These are phyloP conservation scores for Delonix regia DNA, from an alignment of 306 rosid species.

Conservation along the genomic window DNA sequence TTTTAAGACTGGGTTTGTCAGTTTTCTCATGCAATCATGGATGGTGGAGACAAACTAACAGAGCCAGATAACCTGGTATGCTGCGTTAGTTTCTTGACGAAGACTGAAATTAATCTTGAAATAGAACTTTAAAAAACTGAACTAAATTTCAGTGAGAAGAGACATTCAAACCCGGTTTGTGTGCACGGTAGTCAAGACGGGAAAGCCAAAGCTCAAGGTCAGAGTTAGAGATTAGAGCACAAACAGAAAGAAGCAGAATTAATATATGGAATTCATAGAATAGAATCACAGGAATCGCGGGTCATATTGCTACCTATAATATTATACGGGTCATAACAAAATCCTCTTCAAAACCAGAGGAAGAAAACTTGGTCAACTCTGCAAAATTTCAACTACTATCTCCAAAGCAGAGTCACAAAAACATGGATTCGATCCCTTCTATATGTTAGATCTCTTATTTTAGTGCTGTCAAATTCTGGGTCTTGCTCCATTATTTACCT, in stretches of 20 bases:
- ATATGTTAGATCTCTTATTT: constrained; percentile 10
- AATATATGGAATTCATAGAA: constrained; percentile 15
- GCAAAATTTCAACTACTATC: constrained; percentile 38
- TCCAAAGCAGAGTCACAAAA: constrained; percentile 29
- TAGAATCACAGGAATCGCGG: constrained; percentile 3
- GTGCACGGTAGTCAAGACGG: constrained; percentile 5
- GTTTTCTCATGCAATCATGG: constrained; percentile 27
- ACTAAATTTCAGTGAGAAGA: not conserved
- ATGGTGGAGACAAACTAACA: constrained; percentile 5
- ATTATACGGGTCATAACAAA: constrained; percentile 36
- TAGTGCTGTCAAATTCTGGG: constrained; percentile 17
- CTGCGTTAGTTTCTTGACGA: not conserved
- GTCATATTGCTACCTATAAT: constrained; percentile 35
- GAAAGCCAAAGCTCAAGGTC: constrained; percentile 11
- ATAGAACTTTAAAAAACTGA: not conserved
- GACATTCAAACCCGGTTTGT: not conserved
- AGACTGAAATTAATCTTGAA: not conserved
- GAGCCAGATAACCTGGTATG: not conserved
- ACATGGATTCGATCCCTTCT: not conserved
- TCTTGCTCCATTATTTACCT: constrained; percentile 47
- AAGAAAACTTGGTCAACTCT: constrained; percentile 11
- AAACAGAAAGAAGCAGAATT: not conserved
- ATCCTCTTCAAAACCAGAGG: constrained; percentile 36
- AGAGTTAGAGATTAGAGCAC: constrained; percentile 28
- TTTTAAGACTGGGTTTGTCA: constrained; percentile 13